phyloP scores from a whole-genome alignment of 805 yeast genomes.

The Ogataea zsoltii region DNA sequence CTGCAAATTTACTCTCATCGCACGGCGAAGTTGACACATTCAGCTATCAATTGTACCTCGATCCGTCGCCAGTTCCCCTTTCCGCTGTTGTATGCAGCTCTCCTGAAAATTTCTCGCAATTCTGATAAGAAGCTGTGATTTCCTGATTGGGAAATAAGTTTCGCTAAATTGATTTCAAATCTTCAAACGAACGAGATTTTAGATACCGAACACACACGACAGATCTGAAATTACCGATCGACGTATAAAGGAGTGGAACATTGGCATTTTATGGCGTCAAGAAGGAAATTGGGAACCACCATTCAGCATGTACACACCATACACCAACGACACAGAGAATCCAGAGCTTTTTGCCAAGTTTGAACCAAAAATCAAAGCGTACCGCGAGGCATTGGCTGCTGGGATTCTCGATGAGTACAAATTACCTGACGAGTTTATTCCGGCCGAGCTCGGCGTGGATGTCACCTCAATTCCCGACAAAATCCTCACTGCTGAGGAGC shows the following conservation, averaged over 20 bases:
- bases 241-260: too few relatives aligned
- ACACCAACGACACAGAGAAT: constrained; percentile 20
- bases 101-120: background rate
- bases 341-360: constrained; percentile 27
- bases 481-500: constrained; percentile 37
- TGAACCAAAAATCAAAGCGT: constrained; percentile 37
- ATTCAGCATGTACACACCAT: background rate
- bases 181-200: too few relatives aligned
- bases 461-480: constrained; percentile 34
- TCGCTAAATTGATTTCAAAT: background rate
- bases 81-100: too few relatives aligned
- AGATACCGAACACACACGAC: too few relatives aligned
- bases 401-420: constrained; percentile 30
- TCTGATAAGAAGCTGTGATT: background rate
- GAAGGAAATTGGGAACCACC: background rate
- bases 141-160: background rate
- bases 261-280: too few relatives aligned
- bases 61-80: too few relatives aligned
- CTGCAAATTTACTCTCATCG: too few relatives aligned
- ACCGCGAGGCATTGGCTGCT: constrained; percentile 27
- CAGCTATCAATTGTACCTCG: too few relatives aligned
- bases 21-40: too few relatives aligned
- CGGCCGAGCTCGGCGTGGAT: constrained; percentile 20
- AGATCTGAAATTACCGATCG: too few relatives aligned
- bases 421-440: constrained; percentile 22